Conservation (phyloP, 2,329 filamentous ascomycete genomes). For the Microdochium nivale region DNA sequence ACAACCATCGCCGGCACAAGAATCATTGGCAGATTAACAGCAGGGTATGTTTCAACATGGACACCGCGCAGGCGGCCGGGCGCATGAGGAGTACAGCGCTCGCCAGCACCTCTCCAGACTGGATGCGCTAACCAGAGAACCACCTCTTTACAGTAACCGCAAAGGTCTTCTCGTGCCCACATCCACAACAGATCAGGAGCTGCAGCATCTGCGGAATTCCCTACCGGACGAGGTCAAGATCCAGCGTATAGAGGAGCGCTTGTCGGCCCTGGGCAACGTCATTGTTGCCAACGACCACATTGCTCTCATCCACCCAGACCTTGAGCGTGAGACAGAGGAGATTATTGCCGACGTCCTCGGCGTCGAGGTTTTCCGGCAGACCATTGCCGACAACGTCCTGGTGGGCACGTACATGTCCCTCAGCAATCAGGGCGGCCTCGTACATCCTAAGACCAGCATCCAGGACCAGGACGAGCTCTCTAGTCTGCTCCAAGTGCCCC, state of each 20-base stretch:
- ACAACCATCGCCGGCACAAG: conserved; percentile 93
- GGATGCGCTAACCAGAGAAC: no score
- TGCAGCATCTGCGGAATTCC: conserved; percentile 92
- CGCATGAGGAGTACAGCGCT: no score
- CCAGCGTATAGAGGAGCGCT: conserved; percentile 92
- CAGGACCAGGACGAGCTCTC: conserved; percentile 97
- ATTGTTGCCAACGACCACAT: conserved; percentile 97
- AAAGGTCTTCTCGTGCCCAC: conserved; percentile 95
- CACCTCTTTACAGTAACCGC: conserved; percentile 58
- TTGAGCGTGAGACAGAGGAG: conserved; percentile 97
- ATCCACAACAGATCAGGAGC: conserved; percentile 92
- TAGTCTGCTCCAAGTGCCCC: conserved; percentile 85
- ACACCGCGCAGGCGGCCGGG: no score
- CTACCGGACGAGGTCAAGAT: conserved; percentile 89
- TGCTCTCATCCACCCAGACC: conserved; percentile 88
- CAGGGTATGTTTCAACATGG: conserved; percentile 51
- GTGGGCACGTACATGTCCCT: conserved; percentile 95
- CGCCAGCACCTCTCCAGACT: no score
- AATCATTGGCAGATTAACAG: conserved; percentile 91
- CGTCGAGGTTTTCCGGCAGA: conserved; percentile 87
- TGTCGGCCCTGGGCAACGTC: conserved; percentile 93
- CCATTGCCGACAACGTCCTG: conserved; percentile 92
- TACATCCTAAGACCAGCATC: conserved; percentile 94
- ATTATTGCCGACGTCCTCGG: conserved; percentile 92
- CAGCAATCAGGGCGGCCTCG: conserved; percentile 91